A percentile compares a stretch with the other conserved stretches of the same genome.
Evolutionary conservation across 768 basidiomycete genomes (phyloP).

Genomic region (Amanita rimosa): DNA sequence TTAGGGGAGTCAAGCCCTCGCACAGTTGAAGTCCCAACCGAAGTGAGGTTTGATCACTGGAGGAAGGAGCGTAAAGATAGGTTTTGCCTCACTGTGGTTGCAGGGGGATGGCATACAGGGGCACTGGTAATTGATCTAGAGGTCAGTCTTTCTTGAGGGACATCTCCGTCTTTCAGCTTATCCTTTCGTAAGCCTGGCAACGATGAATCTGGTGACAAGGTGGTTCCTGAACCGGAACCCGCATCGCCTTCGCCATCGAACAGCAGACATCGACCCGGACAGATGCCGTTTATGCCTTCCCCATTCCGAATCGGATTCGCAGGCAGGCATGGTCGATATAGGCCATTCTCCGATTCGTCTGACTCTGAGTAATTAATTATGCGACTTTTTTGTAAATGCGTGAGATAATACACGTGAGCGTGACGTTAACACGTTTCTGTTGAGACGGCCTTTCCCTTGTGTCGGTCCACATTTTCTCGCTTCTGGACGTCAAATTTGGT

Average conservation of each 20-base stretch:
- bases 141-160: slow-evolving; percentile 25
- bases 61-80: slow-evolving; percentile 35
- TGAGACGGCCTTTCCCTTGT: slow-evolving; percentile 1
- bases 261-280: background rate
- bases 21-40: slow-evolving; percentile 45
- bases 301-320: slow-evolving; percentile 5
- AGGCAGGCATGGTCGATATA: background rate
- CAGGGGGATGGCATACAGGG: slow-evolving; percentile 88
- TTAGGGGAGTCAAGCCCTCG: slow-evolving; percentile 53
- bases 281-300: slow-evolving; percentile 1
- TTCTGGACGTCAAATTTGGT: background rate
- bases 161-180: background rate
- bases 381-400: background rate
- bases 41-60: slow-evolving; percentile 63
- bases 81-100: slow-evolving; percentile 75
- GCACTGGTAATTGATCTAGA: slow-evolving; percentile 81
- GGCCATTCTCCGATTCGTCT: background rate
- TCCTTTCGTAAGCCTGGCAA: background rate
- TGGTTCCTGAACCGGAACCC: background rate
- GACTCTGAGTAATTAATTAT: background rate
- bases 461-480: slow-evolving; percentile 3
- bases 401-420: slow-evolving; percentile 5
- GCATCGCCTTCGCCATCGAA: background rate
- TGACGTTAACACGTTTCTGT: slow-evolving; percentile 7
- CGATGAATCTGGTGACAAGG: slow-evolving; percentile 1